These are phyloP conservation scores for Pichia manshurica DNA, from an alignment of 805 yeast genomes.

Conservation along the genomic window DNA sequence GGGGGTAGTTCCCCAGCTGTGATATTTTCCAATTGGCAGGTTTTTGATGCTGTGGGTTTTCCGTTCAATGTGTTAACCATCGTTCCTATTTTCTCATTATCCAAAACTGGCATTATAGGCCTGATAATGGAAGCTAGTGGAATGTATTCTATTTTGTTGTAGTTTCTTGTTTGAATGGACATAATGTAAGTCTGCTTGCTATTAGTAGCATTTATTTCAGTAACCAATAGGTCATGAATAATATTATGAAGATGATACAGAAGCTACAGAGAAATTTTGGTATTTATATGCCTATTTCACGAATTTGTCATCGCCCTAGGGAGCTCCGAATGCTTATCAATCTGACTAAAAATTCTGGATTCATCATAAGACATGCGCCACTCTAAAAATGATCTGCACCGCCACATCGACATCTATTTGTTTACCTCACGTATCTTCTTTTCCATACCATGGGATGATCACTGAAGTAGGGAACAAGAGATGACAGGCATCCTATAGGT, in stretches of 20 bases:
- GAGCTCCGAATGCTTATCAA: conserved; percentile 2
- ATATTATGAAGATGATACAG: too few relatives aligned
- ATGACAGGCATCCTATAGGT: too few relatives aligned
- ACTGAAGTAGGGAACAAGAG: too few relatives aligned
- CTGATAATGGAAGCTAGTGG: conserved; percentile 66
- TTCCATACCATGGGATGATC: too few relatives aligned
- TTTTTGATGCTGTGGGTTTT: conserved; percentile 54
- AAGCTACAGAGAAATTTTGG: too few relatives aligned
- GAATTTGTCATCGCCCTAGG: conserved; percentile 4
- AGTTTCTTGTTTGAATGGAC: conserved; percentile 64
- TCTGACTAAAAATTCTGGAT: not conserved
- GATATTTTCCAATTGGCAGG: conserved; percentile 45
- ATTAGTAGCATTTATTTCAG: too few relatives aligned
- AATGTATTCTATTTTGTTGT: conserved; percentile 47
- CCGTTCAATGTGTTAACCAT: conserved; percentile 73
- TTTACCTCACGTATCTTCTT: conserved; percentile 20
- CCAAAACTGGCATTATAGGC: conserved; percentile 84
- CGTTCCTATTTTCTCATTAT: conserved; percentile 64
- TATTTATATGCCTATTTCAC: not conserved
- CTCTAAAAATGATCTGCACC: not conserved
- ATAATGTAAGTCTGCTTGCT: conserved; percentile 28
- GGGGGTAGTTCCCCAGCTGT: conserved; percentile 71
- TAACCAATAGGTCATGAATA: too few relatives aligned
- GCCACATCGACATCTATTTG: not conserved
- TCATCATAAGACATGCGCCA: not conserved